Base-by-base conservation (phyloP, 129 eudicot genomes). In the Chrysanthemum seticuspe region DNA sequence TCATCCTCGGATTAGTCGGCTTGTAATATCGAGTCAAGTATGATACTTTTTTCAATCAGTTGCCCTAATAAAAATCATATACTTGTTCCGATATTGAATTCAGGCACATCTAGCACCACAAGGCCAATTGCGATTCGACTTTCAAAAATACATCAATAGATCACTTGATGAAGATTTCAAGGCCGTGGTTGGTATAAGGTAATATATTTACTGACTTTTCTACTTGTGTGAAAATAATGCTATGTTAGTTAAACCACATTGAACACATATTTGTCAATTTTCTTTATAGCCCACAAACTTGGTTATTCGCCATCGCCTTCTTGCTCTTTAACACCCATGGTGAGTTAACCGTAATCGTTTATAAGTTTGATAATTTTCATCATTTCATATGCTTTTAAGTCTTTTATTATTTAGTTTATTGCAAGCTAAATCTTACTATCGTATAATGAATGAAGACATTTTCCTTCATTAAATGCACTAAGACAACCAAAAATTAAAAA, bases 51-150 rank as follows among this genome's bases (percentile, higher is more conserved):
- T n/a, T n/a, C n/a, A n/a, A n/a, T n/a, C n/a, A n/a, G n/a, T n/a
- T n/a, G n/a, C n/a, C n/a, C n/a, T n/a, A 19, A 19, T 19, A 19
- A 19, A 19, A 19, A 19, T 19, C 21, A 19, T 19, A 0, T 19
- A 19, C 23, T 45, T 65, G 62, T 55, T 63, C 8, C 3, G 59
- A 5, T 6, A 47, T 58, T 2, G 64, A 57, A 8, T 80, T 5
- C 76, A 87, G 88, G 92, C 85, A 76, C 89, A 87, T 81, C 71
- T 87, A 65, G 74, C 85, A 16, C 88, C 92, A 3, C 81, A 84
- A 13, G 81, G 82, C 65, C 83, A 84, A 8, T 58, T 57, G 2
- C n/a, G 68, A 14, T 87, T 87, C 67, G 78, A 87, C 73, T 87
- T 87, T 65, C 92, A 84, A 10, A 84, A 79, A 48, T 87, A 87